Conservation (phyloP, 1,139 yeast genomes). For the Casaregolazyma lundiana region DNA sequence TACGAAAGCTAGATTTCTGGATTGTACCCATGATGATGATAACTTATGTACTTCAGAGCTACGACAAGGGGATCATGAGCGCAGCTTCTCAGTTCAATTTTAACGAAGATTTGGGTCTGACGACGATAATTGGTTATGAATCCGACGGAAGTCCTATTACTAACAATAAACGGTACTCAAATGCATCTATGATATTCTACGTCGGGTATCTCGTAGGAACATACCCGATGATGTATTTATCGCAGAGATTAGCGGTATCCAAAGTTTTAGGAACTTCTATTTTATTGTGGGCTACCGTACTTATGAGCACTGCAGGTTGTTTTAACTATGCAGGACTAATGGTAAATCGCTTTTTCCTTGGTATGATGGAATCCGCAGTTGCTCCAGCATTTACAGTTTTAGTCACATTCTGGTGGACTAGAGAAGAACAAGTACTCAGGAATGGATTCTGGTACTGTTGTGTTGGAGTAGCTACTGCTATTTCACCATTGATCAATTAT, state of each 20-base stretch:
- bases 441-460: slow-evolving; percentile 22
- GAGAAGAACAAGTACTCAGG: slow-evolving; percentile 46
- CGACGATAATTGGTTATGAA: too few species aligned
- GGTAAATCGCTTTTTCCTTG: slow-evolving; percentile 16
- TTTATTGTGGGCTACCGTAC: slow-evolving; percentile 14
- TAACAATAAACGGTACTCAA: neutral
- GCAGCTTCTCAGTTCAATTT: neutral
- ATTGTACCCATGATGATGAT: neutral
- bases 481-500: slow-evolving; percentile 30
- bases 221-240: slow-evolving; percentile 35
- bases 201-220: slow-evolving; percentile 40
- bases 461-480: slow-evolving; percentile 35
- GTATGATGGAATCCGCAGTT: slow-evolving; percentile 51
- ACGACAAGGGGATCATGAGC: neutral
- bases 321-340: slow-evolving; percentile 12
- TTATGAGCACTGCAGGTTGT: slow-evolving; percentile 13
- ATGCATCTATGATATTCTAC: slow-evolving; percentile 29
- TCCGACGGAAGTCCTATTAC: neutral
- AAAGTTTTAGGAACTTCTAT: slow-evolving; percentile 11
- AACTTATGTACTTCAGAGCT: neutral
- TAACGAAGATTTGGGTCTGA: neutral
- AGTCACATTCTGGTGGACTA: slow-evolving; percentile 42
- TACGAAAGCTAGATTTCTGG: neutral
- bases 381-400: slow-evolving; percentile 30
- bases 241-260: slow-evolving; percentile 30